Percentiles rank a stretch among this genome's conserved stretches.
phyloP scores from a whole-genome alignment of 1,284 basidiomycete species.

The Rhizopogon hawkerae region DNA sequence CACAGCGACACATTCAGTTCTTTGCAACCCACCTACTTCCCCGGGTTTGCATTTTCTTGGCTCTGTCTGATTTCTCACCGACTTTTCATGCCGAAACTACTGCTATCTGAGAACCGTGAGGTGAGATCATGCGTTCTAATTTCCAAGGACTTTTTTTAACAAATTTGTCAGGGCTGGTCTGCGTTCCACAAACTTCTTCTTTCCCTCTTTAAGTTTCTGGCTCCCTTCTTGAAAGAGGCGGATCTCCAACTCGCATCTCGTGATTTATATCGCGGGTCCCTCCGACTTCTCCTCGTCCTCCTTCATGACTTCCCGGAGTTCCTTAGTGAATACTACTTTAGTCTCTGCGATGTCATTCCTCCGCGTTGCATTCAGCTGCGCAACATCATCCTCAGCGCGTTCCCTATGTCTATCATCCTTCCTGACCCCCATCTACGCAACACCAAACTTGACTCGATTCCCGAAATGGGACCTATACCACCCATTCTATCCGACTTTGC shows the following conservation, averaged over 20 bases:
- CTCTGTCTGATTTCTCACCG: conserved; percentile 94
- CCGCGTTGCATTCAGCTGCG: conserved; percentile 91
- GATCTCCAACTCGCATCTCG: conserved; percentile 79
- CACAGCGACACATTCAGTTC: conserved; percentile 91
- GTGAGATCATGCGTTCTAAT: conserved; percentile 29
- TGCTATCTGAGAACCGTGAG: conserved; percentile 77
- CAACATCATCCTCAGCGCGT: conserved; percentile 94
- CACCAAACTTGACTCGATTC: conserved; percentile 61
- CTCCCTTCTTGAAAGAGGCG: conserved; percentile 80
- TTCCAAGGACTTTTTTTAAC: conserved; percentile 4
- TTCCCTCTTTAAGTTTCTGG: conserved; percentile 89
- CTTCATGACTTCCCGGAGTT: conserved; percentile 99
- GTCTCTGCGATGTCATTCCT: conserved; percentile 89
- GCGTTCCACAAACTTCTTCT: conserved; percentile 93
- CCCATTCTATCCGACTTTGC: conserved; percentile 88
- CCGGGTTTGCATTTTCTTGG: conserved; percentile 98
- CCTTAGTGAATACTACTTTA: conserved; percentile 94
- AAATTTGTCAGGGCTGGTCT: conserved; percentile 67
- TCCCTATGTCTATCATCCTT: conserved; percentile 79
- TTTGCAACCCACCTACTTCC: conserved; percentile 93
- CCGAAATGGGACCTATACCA: conserved; percentile 87
- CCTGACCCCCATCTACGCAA: conserved; percentile 83
- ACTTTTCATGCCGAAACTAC: conserved; percentile 94
- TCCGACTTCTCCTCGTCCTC: conserved; percentile 87
- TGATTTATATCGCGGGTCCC: conserved; percentile 87